These are phyloP conservation scores for Diaporthe sp. DNA, from an alignment of 2,329 filamentous ascomycete species.

Conservation along the genomic window DNA sequence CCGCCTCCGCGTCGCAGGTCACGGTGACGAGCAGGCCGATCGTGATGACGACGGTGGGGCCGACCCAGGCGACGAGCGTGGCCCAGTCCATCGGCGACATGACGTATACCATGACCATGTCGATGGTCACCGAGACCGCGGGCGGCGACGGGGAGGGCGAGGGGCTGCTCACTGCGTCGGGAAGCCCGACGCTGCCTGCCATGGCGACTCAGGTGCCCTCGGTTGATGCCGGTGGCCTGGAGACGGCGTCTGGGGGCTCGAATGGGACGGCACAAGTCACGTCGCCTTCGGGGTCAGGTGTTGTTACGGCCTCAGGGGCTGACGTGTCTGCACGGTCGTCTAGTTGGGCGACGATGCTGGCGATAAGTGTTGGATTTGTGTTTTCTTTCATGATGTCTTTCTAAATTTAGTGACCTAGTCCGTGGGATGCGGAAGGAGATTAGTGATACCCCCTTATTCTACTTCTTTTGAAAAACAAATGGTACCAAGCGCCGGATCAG, in stretches of 20 bases:
- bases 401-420: neutral
- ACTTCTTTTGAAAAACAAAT: neutral
- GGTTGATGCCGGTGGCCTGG: neutral
- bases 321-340: neutral
- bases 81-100: neutral
- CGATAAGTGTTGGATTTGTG: neutral
- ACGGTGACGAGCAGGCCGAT: constrained; percentile 29
- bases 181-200: neutral
- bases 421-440: neutral
- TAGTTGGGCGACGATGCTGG: neutral
- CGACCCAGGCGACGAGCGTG: neutral
- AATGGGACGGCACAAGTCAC: neutral
- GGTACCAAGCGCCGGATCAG: neutral
- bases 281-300: neutral
- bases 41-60: constrained; percentile 21
- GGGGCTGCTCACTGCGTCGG: constrained; percentile 20
- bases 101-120: constrained; percentile 12
- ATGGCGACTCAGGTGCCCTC: neutral
- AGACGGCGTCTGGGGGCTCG: neutral
- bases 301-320: neutral
- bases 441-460: constrained; percentile 26
- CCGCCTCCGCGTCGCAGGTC: neutral
- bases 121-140: neutral
- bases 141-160: neutral
- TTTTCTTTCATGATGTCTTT: neutral